Conservation (phyloP, 352 stramenopile species). For the Paralagenidium karlingii region DNA sequence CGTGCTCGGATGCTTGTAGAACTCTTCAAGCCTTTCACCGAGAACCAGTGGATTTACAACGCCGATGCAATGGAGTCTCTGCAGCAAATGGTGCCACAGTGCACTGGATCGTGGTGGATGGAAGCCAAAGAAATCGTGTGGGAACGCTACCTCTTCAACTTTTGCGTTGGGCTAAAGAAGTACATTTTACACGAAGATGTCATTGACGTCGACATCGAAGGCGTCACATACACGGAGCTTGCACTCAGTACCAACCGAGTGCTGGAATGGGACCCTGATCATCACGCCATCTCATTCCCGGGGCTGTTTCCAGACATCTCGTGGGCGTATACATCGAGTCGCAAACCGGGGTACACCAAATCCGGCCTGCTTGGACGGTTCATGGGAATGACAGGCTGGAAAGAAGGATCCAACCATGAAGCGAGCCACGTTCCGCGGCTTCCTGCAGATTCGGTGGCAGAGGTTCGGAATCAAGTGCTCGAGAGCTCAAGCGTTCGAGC, state of each 20-base stretch:
- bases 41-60: conserved; percentile 76
- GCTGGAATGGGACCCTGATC: conserved; percentile 78
- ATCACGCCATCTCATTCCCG: conserved; percentile 81
- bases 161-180: conserved; percentile 68
- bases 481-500: conserved; percentile 37
- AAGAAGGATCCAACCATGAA: conserved; percentile 77
- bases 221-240: conserved; percentile 69
- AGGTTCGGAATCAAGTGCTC: conserved; percentile 60
- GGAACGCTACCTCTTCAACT: conserved; percentile 81
- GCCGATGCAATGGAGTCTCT: conserved; percentile 31
- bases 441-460: conserved; percentile 42
- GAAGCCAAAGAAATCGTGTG: conserved; percentile 65
- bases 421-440: conserved; percentile 69
- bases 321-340: conserved; percentile 82
- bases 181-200: conserved; percentile 76
- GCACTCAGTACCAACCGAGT: conserved; percentile 69
- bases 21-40: conserved; percentile 79
- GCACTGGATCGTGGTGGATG: conserved; percentile 35
- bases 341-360: conserved; percentile 79
- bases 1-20: conserved; percentile 60
- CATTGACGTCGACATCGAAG: conserved; percentile 70
- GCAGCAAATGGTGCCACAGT: conserved; percentile 8
- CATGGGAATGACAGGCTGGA: conserved; percentile 80
- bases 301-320: conserved; percentile 74
- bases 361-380: conserved; percentile 67